Conservation (phyloP, 1,139 yeast species). For the Yamadazyma sp. region DNA sequence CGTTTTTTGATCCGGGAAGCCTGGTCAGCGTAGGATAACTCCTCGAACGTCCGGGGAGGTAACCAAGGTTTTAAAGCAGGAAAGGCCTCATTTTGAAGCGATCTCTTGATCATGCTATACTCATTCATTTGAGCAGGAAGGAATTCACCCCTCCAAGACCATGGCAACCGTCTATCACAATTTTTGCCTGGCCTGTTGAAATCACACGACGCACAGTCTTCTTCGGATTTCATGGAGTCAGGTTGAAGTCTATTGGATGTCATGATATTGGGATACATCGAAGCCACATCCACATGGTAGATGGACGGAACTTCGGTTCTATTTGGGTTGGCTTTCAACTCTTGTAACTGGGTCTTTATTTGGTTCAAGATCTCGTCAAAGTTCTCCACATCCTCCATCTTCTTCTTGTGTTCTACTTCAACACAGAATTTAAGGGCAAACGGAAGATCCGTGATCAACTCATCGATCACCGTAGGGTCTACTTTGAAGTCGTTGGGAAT, state of each 20-base stretch:
- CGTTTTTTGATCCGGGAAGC: constrained; percentile 75
- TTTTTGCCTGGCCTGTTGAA: constrained; percentile 92
- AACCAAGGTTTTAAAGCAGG: constrained; percentile 61
- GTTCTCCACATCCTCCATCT: constrained; percentile 73
- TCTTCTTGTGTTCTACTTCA: constrained; percentile 75
- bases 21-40: constrained; percentile 75
- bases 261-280: constrained; percentile 99
- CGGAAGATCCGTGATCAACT: constrained; percentile 69
- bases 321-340: constrained; percentile 59
- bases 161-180: constrained; percentile 87
- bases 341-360: constrained; percentile 55
- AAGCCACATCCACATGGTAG: constrained; percentile 98
- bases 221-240: constrained; percentile 93
- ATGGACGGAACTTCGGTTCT: constrained; percentile 81
- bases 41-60: constrained; percentile 67
- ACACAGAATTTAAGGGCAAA: constrained; percentile 80
- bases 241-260: constrained; percentile 97
- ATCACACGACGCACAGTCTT: constrained; percentile 97
- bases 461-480: constrained; percentile 83
- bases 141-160: constrained; percentile 99
- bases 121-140: constrained; percentile 91
- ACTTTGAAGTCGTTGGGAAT: constrained; percentile 71
- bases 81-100: constrained; percentile 76
- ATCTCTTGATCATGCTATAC: constrained; percentile 84
- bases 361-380: constrained; percentile 69